Base-by-base conservation (phyloP, 2,329 filamentous ascomycete genomes). In the Xylariaceae sp. region DNA sequence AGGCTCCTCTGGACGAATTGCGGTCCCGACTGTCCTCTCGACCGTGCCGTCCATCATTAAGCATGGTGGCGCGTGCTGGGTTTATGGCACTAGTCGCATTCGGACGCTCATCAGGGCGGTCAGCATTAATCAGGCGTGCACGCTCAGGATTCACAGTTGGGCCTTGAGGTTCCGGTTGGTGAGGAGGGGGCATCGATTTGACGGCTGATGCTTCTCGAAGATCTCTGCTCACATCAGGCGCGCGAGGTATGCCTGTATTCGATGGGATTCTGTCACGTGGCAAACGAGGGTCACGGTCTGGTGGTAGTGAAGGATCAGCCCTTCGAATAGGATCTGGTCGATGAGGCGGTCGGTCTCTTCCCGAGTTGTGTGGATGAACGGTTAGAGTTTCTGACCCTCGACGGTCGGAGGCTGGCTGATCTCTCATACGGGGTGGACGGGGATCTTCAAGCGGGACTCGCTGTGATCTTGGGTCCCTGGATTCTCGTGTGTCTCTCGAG, bases 131-230 rank as follows among this genome's bases (percentile, higher is more conserved):
- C 5, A 78, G 65, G 9, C 77, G 72, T 30, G 78, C 76, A 49
- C 80, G 72, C 45, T 80, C 77, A 1, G 80, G 78, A 52, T 82
- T 81, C 58, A 82, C 76, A 9, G 69, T 67, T 7, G 77, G 76
- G 11, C 77, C 79, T 15, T 67, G 62, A 2, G 58, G 12, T 10
- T 66, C 62, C 4, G 55, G 49, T 30, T 66, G 61, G 5, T 58
- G 55, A 36, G 64, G 62, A 33, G 66, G 56, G 1, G 61, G 53
- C 35, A 67, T 56, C 11, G 67, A 57, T 12, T 69, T 61, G 30
- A 64, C 53, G 10, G 54, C 47, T 36, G 58, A 46, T 15, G 46
- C 54, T 44, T 69, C 62, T 44, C 68, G 55, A 46, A 58, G 47
- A 17, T 44, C 51, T 44, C 61, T 57, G 30, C 47, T 48, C 6